Evolutionary conservation across 2,329 filamentous ascomycete genomes (phyloP).

Genomic region (Exophiala bonariae): DNA sequence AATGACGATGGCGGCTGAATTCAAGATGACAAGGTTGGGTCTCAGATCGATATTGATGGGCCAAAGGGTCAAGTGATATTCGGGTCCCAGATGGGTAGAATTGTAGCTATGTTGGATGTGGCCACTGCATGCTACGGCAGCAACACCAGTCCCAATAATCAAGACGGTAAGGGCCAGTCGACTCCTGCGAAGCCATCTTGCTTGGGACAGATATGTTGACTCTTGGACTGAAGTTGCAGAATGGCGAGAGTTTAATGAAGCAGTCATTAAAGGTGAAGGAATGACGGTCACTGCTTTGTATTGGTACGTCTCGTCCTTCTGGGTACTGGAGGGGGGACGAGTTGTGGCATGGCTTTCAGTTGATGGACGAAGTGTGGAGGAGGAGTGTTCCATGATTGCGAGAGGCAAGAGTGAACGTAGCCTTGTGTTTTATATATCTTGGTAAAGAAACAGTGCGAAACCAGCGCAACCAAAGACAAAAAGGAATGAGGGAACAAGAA

Average conservation of each 20-base stretch:
- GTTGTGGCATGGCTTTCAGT: neutral
- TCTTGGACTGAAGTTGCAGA: slow-evolving; percentile 24
- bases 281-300: slow-evolving; percentile 17
- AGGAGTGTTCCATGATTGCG: slow-evolving; percentile 14
- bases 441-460: slow-evolving; percentile 6
- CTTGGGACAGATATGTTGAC: slow-evolving; percentile 21
- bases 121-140: slow-evolving; percentile 38
- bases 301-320: slow-evolving; percentile 13
- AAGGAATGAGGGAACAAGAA: neutral
- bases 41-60: slow-evolving; percentile 43
- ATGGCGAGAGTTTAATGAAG: slow-evolving; percentile 24
- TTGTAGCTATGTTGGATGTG: slow-evolving; percentile 42
- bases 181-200: slow-evolving; percentile 32
- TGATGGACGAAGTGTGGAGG: slow-evolving; percentile 5
- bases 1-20: slow-evolving; percentile 39
- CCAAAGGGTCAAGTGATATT: slow-evolving; percentile 40
- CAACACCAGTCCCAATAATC: slow-evolving; percentile 32
- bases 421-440: neutral
- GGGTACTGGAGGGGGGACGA: slow-evolving; percentile 4
- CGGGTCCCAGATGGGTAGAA: slow-evolving; percentile 35
- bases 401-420: slow-evolving; percentile 1
- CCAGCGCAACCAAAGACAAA: slow-evolving; percentile 10
- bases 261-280: slow-evolving; percentile 22
- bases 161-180: slow-evolving; percentile 37
- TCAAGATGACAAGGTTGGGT: slow-evolving; percentile 38